A percentile compares a stretch with the other conserved stretches of the same genome.
Conservation (phyloP, 2,329 filamentous ascomycete species). For the Cladobotryum protrusum region DNA sequence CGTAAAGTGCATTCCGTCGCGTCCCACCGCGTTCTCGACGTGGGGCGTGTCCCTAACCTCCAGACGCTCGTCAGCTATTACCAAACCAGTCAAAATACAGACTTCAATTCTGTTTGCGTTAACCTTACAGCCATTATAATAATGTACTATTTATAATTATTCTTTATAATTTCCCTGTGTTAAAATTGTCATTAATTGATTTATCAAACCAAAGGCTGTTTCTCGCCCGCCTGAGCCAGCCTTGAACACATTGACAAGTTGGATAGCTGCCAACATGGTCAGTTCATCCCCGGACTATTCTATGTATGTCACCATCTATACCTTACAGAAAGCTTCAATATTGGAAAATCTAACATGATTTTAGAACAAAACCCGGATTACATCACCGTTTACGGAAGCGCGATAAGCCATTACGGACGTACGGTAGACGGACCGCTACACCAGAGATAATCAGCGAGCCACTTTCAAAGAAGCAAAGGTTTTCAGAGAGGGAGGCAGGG, state of each 20-base stretch:
- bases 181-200: too few species aligned
- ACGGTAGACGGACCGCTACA: constrained; percentile 29
- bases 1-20: constrained; percentile 14
- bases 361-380: constrained; percentile 27
- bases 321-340: not conserved
- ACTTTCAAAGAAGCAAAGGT: constrained; percentile 21
- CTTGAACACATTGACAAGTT: not conserved
- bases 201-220: too few species aligned
- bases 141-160: too few species aligned
- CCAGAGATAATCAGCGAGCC: constrained; percentile 21
- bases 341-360: constrained; percentile 7
- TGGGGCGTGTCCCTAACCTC: constrained; percentile 11
- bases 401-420: constrained; percentile 33
- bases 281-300: constrained; percentile 25
- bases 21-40: constrained; percentile 15
- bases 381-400: constrained; percentile 21
- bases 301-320: constrained; percentile 16
- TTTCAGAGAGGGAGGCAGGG: not conserved
- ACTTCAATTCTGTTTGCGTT: not conserved
- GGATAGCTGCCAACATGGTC: constrained; percentile 13
- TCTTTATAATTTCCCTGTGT: too few species aligned
- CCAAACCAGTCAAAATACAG: not conserved
- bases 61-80: not conserved
- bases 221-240: too few species aligned
- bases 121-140: not conserved